These are phyloP conservation scores for Voacanga thouarsii DNA, from an alignment of 257 asterid species.

Conservation along the genomic window DNA sequence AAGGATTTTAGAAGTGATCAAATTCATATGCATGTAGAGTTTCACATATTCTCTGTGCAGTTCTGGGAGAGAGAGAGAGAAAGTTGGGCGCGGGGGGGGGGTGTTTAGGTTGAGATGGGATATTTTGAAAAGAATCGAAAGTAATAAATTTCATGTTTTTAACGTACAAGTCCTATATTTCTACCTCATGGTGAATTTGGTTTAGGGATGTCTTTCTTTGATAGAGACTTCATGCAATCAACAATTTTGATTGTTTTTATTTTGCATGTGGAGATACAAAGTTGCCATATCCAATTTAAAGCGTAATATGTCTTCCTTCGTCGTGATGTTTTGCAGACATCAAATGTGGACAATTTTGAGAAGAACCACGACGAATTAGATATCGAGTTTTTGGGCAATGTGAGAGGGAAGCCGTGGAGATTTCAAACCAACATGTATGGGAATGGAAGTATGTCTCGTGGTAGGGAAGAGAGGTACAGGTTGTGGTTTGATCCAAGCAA, in stretches of 20 bases:
- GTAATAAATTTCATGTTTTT: neutral
- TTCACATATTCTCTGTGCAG: neutral
- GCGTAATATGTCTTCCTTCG: no score
- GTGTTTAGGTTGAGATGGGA: no score
- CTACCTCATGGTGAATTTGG: neutral
- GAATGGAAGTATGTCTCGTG: slow-evolving; percentile 77
- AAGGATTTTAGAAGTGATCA: neutral
- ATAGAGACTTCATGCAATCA: neutral
- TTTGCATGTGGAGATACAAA: neutral
- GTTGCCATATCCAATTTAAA: neutral
- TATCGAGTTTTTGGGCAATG: slow-evolving; percentile 80
- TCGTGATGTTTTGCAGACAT: slow-evolving; percentile 42
- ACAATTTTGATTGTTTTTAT: no score
- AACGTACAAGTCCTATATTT: neutral
- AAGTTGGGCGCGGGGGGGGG: no score
- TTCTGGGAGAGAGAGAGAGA: no score
- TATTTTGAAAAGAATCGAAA: no score
- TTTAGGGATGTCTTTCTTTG: neutral
- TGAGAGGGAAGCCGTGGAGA: slow-evolving; percentile 78
- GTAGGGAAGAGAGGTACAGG: slow-evolving; percentile 87
- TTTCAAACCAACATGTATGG: slow-evolving; percentile 91
- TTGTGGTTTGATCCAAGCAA: slow-evolving; percentile 87
- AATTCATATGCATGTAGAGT: neutral
- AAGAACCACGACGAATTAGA: slow-evolving; percentile 92
- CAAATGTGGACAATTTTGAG: slow-evolving; percentile 85